Percentiles rank a stretch among this genome's conserved stretches.
Conservation (phyloP, 2,329 filamentous ascomycete species). For the Sporothrix variecibatus region DNA sequence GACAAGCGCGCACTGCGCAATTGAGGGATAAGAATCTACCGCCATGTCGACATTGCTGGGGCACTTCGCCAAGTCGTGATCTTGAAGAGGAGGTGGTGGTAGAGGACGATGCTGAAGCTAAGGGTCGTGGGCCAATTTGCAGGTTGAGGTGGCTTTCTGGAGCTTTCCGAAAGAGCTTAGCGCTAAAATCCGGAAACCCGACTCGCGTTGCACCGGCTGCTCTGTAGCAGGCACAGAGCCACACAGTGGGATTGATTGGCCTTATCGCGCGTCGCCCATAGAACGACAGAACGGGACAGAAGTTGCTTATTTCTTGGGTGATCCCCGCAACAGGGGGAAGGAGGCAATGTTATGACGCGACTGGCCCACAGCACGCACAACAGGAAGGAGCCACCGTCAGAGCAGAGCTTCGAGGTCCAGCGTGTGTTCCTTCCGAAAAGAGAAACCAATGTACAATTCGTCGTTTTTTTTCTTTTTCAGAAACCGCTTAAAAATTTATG, state of each 20-base stretch:
- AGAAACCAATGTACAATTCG: too few relatives aligned
- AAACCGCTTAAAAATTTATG: neutral
- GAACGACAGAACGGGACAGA: neutral
- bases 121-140: neutral
- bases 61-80: slow-evolving; percentile 9
- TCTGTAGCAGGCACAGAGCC: neutral
- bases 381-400: neutral
- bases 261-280: neutral
- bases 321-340: slow-evolving; percentile 12
- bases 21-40: slow-evolving; percentile 74
- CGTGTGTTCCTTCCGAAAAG: neutral
- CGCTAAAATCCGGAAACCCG: slow-evolving; percentile 2
- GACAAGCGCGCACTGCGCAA: slow-evolving; percentile 83
- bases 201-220: neutral
- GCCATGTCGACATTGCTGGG: slow-evolving; percentile 57
- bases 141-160: slow-evolving; percentile 3
- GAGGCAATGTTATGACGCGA: slow-evolving; percentile 8
- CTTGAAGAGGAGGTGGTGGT: neutral
- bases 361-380: neutral
- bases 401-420: neutral
- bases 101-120: neutral
- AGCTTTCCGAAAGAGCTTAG: slow-evolving; percentile 25
- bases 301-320: neutral
- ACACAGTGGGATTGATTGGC: slow-evolving; percentile 2
- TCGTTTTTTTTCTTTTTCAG: neutral